These are phyloP conservation scores for Trametes hirsuta DNA, from an alignment of 1,284 basidiomycete genomes.

Conservation along the genomic window DNA sequence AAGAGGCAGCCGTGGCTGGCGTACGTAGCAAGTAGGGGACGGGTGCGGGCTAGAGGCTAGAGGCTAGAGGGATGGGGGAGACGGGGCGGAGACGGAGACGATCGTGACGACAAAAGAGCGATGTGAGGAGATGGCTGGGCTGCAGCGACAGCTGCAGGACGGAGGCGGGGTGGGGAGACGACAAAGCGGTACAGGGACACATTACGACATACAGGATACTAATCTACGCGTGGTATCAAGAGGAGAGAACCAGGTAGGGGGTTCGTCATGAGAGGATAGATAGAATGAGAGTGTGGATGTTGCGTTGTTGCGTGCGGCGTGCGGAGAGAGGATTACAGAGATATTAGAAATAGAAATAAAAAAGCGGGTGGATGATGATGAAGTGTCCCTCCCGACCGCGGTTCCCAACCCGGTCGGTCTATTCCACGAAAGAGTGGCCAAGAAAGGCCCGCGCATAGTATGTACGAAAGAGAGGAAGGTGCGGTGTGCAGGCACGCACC, in stretches of 20 bases:
- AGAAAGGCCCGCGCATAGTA: slow-evolving; percentile 5
- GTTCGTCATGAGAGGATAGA: background rate
- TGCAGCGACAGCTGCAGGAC: background rate
- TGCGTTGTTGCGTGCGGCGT: background rate
- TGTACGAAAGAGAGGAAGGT: slow-evolving; percentile 7
- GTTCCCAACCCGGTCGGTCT: slow-evolving; percentile 21
- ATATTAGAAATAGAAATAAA: slow-evolving; percentile 3
- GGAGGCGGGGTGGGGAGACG: background rate
- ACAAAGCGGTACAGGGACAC: background rate
- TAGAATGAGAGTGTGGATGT: background rate
- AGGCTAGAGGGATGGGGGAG: background rate
- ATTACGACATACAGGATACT: background rate
- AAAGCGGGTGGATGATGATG: background rate
- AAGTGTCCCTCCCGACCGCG: slow-evolving; percentile 17
- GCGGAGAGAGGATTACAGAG: background rate
- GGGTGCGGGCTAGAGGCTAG: background rate
- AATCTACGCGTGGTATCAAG: background rate
- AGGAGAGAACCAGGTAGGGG: background rate
- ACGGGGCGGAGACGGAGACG: background rate
- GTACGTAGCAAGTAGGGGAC: background rate
- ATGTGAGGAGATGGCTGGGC: background rate
- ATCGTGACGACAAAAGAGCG: background rate
- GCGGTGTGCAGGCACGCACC: slow-evolving; percentile 2
- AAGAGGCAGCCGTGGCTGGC: background rate
- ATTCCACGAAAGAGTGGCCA: slow-evolving; percentile 12